phyloP scores from a whole-genome alignment of 495 filamentous ascomycete species.

The Xylaria intraflava region DNA sequence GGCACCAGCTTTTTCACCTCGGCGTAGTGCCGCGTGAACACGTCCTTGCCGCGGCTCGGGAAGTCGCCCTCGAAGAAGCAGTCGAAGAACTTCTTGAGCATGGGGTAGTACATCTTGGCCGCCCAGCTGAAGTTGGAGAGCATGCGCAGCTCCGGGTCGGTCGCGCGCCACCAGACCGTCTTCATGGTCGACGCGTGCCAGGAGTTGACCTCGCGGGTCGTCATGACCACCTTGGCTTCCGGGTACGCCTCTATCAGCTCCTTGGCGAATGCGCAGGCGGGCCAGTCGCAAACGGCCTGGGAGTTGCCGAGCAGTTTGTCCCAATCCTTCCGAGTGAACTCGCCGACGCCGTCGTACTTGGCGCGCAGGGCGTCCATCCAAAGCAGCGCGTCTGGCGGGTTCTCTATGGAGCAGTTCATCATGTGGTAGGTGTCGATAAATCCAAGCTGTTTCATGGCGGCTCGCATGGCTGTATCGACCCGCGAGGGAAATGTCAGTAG shows the following conservation, averaged over 20 bases:
- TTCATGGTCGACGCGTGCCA: conserved; percentile 40
- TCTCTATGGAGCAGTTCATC: conserved; percentile 60
- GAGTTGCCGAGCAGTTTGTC: conserved; percentile 59
- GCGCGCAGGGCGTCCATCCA: conserved; percentile 61
- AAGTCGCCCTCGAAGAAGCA: conserved; percentile 30
- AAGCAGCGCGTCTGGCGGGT: conserved; percentile 58
- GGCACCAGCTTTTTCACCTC: conserved; percentile 27
- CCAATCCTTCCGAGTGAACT: conserved; percentile 59
- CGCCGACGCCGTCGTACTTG: conserved; percentile 55
- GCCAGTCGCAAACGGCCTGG: conserved; percentile 59
- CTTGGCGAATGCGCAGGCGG: conserved; percentile 57
- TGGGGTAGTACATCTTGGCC: conserved; percentile 53
- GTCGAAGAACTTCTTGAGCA: conserved; percentile 54
- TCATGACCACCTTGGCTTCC: conserved; percentile 62
- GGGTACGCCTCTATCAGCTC: conserved; percentile 65
- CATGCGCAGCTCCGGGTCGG: conserved; percentile 47
- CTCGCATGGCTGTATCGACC: conserved; percentile 45
- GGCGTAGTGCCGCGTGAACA: conserved; percentile 23
- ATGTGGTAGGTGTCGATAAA: conserved; percentile 62
- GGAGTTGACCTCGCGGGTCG: conserved; percentile 47
- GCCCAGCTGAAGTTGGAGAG: conserved; percentile 51
- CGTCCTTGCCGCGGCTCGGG: conserved; percentile 14
- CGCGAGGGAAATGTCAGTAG: neutral
- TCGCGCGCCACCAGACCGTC: conserved; percentile 49
- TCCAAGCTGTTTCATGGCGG: conserved; percentile 55